Evolutionary conservation across 2,329 filamentous ascomycete genomes (phyloP), one percentile per base, ranked within the genome.

Genomic region (Albophoma yamanashiensis): DNA sequence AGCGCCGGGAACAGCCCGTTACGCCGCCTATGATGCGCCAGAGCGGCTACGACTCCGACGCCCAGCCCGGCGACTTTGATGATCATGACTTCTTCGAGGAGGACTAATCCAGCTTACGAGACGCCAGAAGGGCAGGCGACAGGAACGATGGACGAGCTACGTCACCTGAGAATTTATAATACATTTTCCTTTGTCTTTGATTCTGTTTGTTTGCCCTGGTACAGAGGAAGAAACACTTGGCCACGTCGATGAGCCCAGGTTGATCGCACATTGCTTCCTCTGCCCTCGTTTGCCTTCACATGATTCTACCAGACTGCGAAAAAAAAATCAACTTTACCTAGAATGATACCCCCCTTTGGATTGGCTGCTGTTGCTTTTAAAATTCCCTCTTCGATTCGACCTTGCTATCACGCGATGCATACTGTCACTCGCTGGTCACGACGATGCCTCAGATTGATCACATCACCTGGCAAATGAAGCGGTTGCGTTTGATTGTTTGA

Each of bases 11-110:
- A 20, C 74, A 75, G 52, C 82, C 81, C 7, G 75, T 80, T 62
- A 87, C 85, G 59, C 84, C 85, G 36, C 83, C 83, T 0, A 86
- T 87, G 81, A 83, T 85, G 80, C 76, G 76, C 40, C 71, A 78
- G 40, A 79, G 77, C 61, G 78, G 77, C 39, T 88, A 87, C 68
- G 85, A 88, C 68, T 78, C 78, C 38, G 84, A 88, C 69, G 85
- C 85, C 8, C 79, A 79, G 43, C 77, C 80, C 3, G 83, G 79
- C 60, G 80, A 83, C 59, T 83, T 83, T 72, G 82, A 85, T 66
- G 82, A 85, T 69, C 78, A 82, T 40, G 81, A 80, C 59, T 84
- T 84, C 72, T 83, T 83, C 65, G 80, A 82, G 64, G 79, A 82
- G 66, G 75, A 77, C 62, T 74, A 62, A 68, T 61, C 50, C 22